phyloP scores from a whole-genome alignment of 495 filamentous ascomycete genomes.

The Neurospora sp. region DNA sequence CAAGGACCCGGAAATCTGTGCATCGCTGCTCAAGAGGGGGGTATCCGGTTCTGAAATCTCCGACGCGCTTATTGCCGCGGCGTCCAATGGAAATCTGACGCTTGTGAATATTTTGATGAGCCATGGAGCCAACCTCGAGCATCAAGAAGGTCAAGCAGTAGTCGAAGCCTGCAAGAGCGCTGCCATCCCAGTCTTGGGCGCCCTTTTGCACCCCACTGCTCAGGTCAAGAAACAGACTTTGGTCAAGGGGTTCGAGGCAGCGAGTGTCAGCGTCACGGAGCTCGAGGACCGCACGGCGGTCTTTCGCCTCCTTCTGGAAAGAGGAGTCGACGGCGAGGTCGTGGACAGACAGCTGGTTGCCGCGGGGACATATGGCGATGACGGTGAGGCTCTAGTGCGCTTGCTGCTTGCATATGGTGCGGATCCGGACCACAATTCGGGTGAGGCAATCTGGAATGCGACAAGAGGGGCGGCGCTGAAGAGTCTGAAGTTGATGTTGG shows the following conservation, averaged over 20 bases:
- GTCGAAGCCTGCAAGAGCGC: slow-evolving; percentile 34
- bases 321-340: slow-evolving; percentile 28
- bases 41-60: slow-evolving; percentile 25
- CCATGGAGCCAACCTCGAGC: slow-evolving; percentile 32
- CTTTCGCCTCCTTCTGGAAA: slow-evolving; percentile 31
- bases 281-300: slow-evolving; percentile 28
- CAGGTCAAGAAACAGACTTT: slow-evolving; percentile 25
- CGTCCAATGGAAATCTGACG: slow-evolving; percentile 33
- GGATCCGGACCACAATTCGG: slow-evolving; percentile 31
- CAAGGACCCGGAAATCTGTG: slow-evolving; percentile 22
- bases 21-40: slow-evolving; percentile 27
- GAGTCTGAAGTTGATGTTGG: slow-evolving; percentile 34
- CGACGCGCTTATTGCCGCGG: slow-evolving; percentile 31
- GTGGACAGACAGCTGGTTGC: slow-evolving; percentile 35
- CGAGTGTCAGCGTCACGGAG: slow-evolving; percentile 27
- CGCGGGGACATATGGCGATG: slow-evolving; percentile 33
- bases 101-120: slow-evolving; percentile 31
- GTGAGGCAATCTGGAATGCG: slow-evolving; percentile 39
- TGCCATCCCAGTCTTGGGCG: slow-evolving; percentile 26
- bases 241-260: slow-evolving; percentile 33
- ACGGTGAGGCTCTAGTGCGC: slow-evolving; percentile 24
- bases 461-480: slow-evolving; percentile 31
- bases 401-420: slow-evolving; percentile 34
- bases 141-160: slow-evolving; percentile 35
- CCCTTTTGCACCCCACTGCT: slow-evolving; percentile 26